Percentiles rank a stretch among this genome's conserved stretches.
Conservation (phyloP, 2,329 filamentous ascomycete genomes). For the Capronia epimyces region DNA sequence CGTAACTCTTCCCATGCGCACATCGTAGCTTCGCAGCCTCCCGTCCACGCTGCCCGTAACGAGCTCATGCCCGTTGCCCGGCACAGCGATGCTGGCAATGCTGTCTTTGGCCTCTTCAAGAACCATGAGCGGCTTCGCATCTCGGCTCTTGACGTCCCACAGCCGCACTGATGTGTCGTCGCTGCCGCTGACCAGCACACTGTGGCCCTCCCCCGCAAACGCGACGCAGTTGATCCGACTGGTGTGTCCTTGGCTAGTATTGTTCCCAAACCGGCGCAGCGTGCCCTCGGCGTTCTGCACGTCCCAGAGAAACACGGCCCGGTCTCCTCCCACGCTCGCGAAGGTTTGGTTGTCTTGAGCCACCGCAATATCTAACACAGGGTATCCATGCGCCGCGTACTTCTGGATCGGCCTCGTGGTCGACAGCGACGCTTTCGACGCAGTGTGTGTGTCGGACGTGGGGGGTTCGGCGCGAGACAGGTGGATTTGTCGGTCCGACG, state of each 20-base stretch:
- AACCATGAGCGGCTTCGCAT: constrained; percentile 63
- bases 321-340: constrained; percentile 82
- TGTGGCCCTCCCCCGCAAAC: constrained; percentile 68
- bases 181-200: constrained; percentile 64
- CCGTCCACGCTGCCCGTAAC: constrained; percentile 79
- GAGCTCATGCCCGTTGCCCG: constrained; percentile 41
- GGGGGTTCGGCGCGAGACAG: constrained; percentile 64
- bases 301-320: constrained; percentile 90
- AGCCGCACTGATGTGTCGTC: constrained; percentile 71
- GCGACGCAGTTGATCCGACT: constrained; percentile 71
- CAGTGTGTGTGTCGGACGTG: too few species aligned
- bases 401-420: constrained; percentile 66
- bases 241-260: constrained; percentile 54
- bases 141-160: constrained; percentile 61
- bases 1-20: constrained; percentile 65
- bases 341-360: constrained; percentile 73
- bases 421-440: too few species aligned
- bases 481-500: constrained; percentile 75
- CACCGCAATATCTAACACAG: constrained; percentile 76
- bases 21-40: constrained; percentile 72
- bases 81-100: constrained; percentile 28
- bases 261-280: constrained; percentile 64
- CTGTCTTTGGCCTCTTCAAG: constrained; percentile 68
- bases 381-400: constrained; percentile 86
- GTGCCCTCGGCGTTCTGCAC: constrained; percentile 70